Percentiles rank a stretch among this genome's conserved stretches.
Evolutionary conservation across 176 grass and related monocot species (phyloP).

Genomic region (Aegilops tauschii): DNA sequence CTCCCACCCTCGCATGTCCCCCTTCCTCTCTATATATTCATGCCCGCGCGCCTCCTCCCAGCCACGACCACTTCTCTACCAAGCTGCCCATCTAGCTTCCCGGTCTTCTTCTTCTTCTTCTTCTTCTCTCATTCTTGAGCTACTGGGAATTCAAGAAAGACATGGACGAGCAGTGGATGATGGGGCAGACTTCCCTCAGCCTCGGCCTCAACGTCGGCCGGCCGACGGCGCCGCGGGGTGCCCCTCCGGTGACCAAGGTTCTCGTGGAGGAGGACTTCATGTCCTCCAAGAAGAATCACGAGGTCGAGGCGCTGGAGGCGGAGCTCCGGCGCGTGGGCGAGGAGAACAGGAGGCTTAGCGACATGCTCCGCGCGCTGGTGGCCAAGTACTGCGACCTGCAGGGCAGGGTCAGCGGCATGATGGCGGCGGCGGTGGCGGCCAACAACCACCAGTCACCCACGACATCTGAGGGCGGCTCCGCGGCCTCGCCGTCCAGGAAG

Average conservation of each 20-base stretch:
- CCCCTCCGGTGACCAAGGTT: background rate
- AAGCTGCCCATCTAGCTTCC: background rate
- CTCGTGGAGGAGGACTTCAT: constrained; percentile 54
- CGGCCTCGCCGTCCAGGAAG: constrained; percentile 43
- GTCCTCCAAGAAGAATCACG: constrained; percentile 32
- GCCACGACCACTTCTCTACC: background rate
- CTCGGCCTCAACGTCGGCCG: constrained; percentile 62
- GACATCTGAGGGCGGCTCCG: constrained; percentile 47
- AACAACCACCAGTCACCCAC: background rate
- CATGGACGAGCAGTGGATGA: constrained; percentile 58
- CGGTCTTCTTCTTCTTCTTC: background rate
- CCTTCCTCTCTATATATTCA: constrained; percentile 31
- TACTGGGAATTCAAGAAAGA: no score
- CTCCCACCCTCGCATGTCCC: no score
- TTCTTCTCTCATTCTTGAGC: background rate
- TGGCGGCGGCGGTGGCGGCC: background rate
- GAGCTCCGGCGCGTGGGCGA: constrained; percentile 56
- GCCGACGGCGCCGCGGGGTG: background rate
- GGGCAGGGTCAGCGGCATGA: constrained; percentile 45
- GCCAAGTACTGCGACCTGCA: constrained; percentile 52
- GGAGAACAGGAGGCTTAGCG: constrained; percentile 65
- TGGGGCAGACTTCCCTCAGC: constrained; percentile 49
- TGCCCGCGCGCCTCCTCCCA: background rate
- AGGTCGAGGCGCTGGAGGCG: constrained; percentile 45
- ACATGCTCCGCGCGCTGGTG: constrained; percentile 52